Base-by-base conservation (phyloP, 352 stramenopile species). In the Albugo laibachii region DNA sequence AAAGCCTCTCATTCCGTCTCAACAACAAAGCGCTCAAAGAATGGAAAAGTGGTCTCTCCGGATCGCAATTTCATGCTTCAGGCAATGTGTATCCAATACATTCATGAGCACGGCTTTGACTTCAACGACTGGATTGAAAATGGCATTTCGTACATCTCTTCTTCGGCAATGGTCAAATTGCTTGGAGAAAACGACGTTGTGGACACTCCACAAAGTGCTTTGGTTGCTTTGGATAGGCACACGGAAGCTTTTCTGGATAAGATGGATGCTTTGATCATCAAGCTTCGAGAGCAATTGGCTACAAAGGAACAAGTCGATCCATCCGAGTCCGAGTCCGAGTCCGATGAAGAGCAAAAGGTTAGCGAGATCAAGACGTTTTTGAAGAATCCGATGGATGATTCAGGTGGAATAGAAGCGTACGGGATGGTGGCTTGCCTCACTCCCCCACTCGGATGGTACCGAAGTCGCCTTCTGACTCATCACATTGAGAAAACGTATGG, bases 81-180 rank as follows among this genome's bases (percentile, higher is more conserved):
- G 49, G 56, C 74, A 52, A 81, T 78, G 53, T 87, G 71, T 49
- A 48, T 87, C 8, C 67, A 80, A 52, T 87, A 80, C 50, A 73
- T 84, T 35, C 74, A 72, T 24, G 59, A 65, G 37, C 74, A 87
- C 41, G 74, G 74, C 18, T 87, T 87, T 48, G 74, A 87, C 47
- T 53, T 87, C 13, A 87, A 87, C 53, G 45, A 47, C 5, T 87
- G 74, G 74, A 69, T 87, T 35, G 74, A 87, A 57, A 49, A 63
- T 16, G 74, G 74, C 20, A 69, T 87, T 39, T 61, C 66, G 2
- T 78, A 84, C 48, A 55, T 87, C 34, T 84, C 71, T 2, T 72
- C 83, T 39, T 34, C 47, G 2, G 74, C 83, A 42, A 71, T 83
- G 1, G 13, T 8, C 8, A 8, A 10, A 24, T 43, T 19, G 16